Conservation (phyloP, 345 rosid genomes). For the Corchorus capsularis region DNA sequence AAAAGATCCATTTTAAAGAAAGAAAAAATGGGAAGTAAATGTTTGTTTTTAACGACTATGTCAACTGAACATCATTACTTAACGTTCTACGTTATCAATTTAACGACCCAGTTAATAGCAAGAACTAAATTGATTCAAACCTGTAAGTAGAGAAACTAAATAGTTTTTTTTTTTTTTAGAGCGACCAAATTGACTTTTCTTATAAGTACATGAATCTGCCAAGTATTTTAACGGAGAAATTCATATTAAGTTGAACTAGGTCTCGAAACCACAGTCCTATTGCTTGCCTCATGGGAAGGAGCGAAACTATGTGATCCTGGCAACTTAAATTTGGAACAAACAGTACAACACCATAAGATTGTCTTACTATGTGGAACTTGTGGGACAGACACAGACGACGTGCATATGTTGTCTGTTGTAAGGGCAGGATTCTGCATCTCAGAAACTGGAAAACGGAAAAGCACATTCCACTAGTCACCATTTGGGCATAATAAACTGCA, state of each 20-base stretch:
- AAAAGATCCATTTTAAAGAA: no score
- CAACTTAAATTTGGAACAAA: constrained; percentile 1
- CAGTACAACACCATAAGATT: not conserved
- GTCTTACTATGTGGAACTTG: not conserved
- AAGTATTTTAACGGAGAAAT: no score
- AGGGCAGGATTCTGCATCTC: not conserved
- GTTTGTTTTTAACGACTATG: no score
- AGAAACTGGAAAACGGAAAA: not conserved
- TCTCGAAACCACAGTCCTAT: not conserved
- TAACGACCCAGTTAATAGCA: no score
- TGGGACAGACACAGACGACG: not conserved
- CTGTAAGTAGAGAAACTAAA: no score
- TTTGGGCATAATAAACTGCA: constrained; percentile 8
- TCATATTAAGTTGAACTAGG: not conserved
- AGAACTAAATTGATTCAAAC: no score
- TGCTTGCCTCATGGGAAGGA: not conserved
- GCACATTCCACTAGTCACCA: not conserved
- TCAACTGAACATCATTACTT: no score
- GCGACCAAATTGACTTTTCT: no score
- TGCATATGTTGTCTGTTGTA: not conserved
- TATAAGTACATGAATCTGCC: no score
- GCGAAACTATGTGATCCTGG: not conserved
- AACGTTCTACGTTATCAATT: no score
- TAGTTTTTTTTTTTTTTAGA: no score
- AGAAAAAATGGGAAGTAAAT: no score